phyloP scores from a whole-genome alignment of 768 basidiomycete genomes.

The Leccinum ochraceum region DNA sequence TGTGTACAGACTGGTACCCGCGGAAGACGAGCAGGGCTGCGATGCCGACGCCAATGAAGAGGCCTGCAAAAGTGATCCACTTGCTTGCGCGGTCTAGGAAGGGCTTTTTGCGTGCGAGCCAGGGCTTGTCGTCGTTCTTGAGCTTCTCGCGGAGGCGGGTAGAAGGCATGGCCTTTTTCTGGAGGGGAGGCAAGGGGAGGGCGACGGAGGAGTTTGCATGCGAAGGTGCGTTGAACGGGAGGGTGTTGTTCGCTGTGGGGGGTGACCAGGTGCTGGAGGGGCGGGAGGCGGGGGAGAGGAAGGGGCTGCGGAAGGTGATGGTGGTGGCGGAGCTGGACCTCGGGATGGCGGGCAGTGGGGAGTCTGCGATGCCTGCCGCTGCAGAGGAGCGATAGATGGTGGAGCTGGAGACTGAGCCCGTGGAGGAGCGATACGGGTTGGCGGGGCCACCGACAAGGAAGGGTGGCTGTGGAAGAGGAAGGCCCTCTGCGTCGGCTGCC shows the following conservation, averaged over 20 bases:
- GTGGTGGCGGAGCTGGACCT: conserved; percentile 44
- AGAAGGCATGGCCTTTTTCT: conserved; percentile 38
- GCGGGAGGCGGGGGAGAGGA: conserved; percentile 70
- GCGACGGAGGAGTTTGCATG: conserved; percentile 30
- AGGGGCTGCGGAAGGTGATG: conserved; percentile 59
- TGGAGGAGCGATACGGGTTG: conserved; percentile 42
- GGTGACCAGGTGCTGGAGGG: conserved; percentile 65
- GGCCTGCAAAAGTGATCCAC: conserved; percentile 47
- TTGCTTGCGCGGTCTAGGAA: conserved; percentile 38
- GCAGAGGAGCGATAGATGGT: conserved; percentile 24
- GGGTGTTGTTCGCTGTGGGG: conserved; percentile 39
- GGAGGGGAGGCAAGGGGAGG: conserved; percentile 45
- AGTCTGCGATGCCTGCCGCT: conserved; percentile 22
- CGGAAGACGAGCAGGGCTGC: conserved; percentile 48
- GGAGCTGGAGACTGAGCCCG: conserved; percentile 26
- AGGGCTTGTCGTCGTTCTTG: conserved; percentile 45
- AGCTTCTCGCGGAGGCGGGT: conserved; percentile 57
- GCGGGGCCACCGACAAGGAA: conserved; percentile 37
- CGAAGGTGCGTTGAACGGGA: conserved; percentile 29
- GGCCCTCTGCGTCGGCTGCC: conserved; percentile 18
- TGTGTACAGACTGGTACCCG: conserved; percentile 41
- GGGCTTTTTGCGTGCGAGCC: conserved; percentile 42
- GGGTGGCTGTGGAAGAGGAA: conserved; percentile 48
- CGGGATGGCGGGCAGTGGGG: conserved; percentile 32
- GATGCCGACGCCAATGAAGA: conserved; percentile 43